Percentiles rank a stretch among this genome's conserved stretches.
Conservation (phyloP, 306 rosid genomes). For the Quercus variabilis region DNA sequence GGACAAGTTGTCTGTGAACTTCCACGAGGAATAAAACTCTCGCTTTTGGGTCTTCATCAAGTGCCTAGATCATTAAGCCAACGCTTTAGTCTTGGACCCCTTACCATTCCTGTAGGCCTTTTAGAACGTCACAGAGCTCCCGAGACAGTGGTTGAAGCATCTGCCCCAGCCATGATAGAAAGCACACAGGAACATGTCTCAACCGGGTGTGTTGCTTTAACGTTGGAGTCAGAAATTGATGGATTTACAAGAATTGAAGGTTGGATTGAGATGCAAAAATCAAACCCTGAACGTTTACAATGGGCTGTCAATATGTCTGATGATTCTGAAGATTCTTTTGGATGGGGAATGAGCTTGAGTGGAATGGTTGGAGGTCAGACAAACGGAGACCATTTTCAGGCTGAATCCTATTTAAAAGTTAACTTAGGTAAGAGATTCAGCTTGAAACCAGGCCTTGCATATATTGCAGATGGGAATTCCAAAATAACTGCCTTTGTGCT, state of each 20-base stretch:
- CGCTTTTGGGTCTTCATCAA: constrained; percentile 67
- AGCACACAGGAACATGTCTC: constrained; percentile 19
- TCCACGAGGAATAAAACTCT: constrained; percentile 62
- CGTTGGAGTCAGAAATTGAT: constrained; percentile 63
- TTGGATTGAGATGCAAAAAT: constrained; percentile 72
- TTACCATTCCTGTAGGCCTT: constrained; percentile 44
- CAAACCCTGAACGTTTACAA: constrained; percentile 39
- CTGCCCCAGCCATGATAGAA: constrained; percentile 13
- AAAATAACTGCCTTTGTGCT: constrained; percentile 58
- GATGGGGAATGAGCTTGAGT: constrained; percentile 75
- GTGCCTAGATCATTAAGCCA: constrained; percentile 34
- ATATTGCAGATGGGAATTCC: constrained; percentile 49
- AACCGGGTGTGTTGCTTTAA: constrained; percentile 53
- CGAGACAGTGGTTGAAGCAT: constrained; percentile 40
- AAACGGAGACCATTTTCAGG: constrained; percentile 52
- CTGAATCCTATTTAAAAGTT: constrained; percentile 67
- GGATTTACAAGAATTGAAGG: constrained; percentile 65
- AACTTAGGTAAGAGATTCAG: constrained; percentile 54
- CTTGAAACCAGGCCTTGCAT: constrained; percentile 78
- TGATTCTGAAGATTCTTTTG: constrained; percentile 64
- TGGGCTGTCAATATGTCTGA: constrained; percentile 68
- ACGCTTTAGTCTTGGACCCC: constrained; percentile 38
- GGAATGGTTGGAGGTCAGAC: constrained; percentile 48
- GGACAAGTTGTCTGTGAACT: constrained; percentile 65
- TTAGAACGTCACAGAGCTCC: constrained; percentile 19